Conservation (phyloP, 208 protist species). For the Acanthamoeba culbertsoni region DNA sequence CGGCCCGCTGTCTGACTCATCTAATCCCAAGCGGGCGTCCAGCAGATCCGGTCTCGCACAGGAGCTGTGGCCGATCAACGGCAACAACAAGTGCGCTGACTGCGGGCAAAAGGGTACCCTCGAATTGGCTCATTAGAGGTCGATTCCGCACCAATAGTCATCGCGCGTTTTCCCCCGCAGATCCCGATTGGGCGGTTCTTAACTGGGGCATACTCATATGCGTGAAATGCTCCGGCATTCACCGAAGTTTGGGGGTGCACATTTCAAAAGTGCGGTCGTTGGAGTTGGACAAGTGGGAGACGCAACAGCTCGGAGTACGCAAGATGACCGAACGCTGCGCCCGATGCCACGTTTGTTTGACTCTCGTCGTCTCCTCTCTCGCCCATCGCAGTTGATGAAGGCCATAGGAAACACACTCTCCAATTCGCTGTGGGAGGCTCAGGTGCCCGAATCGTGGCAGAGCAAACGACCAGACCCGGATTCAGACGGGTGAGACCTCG, state of each 20-base stretch:
- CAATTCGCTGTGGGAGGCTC: background rate
- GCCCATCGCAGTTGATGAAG: constrained; percentile 19
- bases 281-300: constrained; percentile 66
- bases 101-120: background rate
- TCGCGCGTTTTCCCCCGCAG: background rate
- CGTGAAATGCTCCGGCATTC: constrained; percentile 81
- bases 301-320: background rate
- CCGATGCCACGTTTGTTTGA: background rate
- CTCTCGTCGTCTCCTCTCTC: background rate
- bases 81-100: constrained; percentile 47
- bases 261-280: constrained; percentile 78
- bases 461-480: background rate
- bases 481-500: background rate
- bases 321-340: too few species aligned
- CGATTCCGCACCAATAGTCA: background rate
- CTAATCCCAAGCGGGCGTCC: background rate
- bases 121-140: background rate
- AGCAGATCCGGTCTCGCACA: background rate
- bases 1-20: background rate
- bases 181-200: constrained; percentile 77
- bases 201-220: constrained; percentile 85
- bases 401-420: background rate
- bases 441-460: background rate
- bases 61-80: constrained; percentile 28
- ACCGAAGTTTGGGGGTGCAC: constrained; percentile 78